Evolutionary conservation across 805 yeast species (phyloP), one percentile per base, ranked within the genome.

Genomic region (Candida rishiriensis): DNA sequence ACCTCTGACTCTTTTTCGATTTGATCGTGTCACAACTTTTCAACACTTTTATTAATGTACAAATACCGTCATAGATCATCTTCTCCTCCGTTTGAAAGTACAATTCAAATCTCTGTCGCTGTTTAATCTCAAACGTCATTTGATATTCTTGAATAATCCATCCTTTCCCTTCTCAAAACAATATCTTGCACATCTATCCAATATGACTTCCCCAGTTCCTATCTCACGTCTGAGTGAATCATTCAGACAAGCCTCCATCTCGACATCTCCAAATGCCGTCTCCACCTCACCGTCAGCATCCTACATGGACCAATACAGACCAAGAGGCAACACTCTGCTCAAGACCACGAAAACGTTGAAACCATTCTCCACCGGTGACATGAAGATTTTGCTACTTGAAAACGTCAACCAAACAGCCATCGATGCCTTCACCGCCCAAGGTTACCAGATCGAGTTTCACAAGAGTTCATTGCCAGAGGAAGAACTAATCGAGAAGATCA

Each of bases 401-500:
- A 93, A 93, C 60, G 96, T 93, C 57, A 93, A 93, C 65, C 76
- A 78, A 67, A 88, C 97, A 40, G 99, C 99, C 40, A 78, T 93
- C 54, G 80, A 83, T 41, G 88, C 89, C 51, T 84, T 93, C 69
- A 75, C 73, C 48, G 76, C 75, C 43, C 97, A 93, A 73, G 99
- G 99, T 47, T 93, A 93, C 73, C 98, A 93, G 72, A 96, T 93
- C 42, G 99, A 93, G 65, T 88, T 87, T 69, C 79, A 83, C 73
- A 90, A 88, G 73, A 72, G 90, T 43, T 87, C 97, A 6, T 71
- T 93, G 57, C 83, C 88, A 18, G 98, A 93, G 69, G 96, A 83
- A 10, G 97, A 89, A 71, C 80, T 93, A 64, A 88, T 93, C 61
- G 96, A 88, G 71, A 90, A 89, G 70, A 91, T 93, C 68, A 77